phyloP scores from a whole-genome alignment of 805 yeast species.

The Metschnikowia dekortorum region DNA sequence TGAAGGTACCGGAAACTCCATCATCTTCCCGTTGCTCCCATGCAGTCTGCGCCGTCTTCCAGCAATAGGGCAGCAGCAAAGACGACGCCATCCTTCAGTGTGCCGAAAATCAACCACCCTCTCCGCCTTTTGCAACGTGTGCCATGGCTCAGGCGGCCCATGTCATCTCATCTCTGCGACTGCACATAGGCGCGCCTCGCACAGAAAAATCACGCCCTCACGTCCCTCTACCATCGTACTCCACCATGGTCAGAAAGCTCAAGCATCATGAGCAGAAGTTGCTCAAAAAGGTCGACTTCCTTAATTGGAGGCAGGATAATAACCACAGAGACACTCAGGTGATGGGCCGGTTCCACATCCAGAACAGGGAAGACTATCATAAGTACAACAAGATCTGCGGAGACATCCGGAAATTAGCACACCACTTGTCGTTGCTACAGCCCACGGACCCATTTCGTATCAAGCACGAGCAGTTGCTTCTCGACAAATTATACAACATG shows the following conservation, averaged over 20 bases:
- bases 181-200: not conserved
- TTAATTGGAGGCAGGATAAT: slow-evolving; percentile 95
- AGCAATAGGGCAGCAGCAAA: too few relatives aligned
- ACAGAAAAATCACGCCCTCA: not conserved
- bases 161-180: slow-evolving; percentile 1
- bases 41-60: too few relatives aligned
- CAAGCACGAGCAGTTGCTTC: slow-evolving; percentile 80
- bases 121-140: too few relatives aligned
- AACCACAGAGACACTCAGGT: slow-evolving; percentile 96
- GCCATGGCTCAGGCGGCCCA: not conserved
- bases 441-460: slow-evolving; percentile 84
- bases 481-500: slow-evolving; percentile 85
- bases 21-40: too few relatives aligned
- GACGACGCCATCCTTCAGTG: too few relatives aligned
- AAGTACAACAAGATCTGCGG: slow-evolving; percentile 94
- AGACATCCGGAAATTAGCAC: slow-evolving; percentile 79
- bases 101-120: too few relatives aligned
- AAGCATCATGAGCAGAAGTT: slow-evolving; percentile 95
- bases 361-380: slow-evolving; percentile 92
- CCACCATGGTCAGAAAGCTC: slow-evolving; percentile 59
- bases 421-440: slow-evolving; percentile 76
- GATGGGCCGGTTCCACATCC: slow-evolving; percentile 90
- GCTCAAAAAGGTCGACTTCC: slow-evolving; percentile 91
- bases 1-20: too few relatives aligned
- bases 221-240: not conserved